Conservation (phyloP, 441 rosid species). For the Pelargonium fulgidum region DNA sequence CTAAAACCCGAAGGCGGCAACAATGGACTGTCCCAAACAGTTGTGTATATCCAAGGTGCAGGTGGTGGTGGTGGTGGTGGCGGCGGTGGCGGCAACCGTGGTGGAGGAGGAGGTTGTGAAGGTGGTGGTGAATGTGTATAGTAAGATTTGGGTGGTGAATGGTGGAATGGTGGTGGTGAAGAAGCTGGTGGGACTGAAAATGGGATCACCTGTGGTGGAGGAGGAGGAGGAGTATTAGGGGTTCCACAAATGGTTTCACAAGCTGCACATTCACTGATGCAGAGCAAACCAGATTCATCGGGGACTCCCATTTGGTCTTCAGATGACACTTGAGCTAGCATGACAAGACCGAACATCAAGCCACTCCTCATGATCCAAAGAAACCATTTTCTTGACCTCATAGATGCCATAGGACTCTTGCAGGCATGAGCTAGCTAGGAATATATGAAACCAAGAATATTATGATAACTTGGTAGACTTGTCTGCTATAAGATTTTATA, state of each 20-base stretch:
- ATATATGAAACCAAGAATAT: not conserved
- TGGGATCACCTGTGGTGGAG: not conserved
- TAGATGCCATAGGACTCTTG: not conserved
- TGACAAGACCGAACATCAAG: slow-evolving; percentile 6
- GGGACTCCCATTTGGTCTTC: slow-evolving; percentile 13
- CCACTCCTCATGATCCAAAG: slow-evolving; percentile 7
- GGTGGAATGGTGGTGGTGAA: slow-evolving; percentile 16
- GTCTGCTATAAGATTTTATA: no score
- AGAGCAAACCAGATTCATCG: slow-evolving; percentile 27
- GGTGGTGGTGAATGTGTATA: slow-evolving; percentile 18
- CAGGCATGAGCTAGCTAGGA: not conserved
- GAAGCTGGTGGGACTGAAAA: slow-evolving; percentile 15
- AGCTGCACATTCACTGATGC: slow-evolving; percentile 50
- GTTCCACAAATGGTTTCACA: slow-evolving; percentile 50
- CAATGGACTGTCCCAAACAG: slow-evolving; percentile 23
- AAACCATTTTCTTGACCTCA: slow-evolving; percentile 17
- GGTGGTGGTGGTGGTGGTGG: slow-evolving; percentile 4
- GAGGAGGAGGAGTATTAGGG: slow-evolving; percentile 28
- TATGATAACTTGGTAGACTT: no score
- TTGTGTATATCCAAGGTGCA: slow-evolving; percentile 26
- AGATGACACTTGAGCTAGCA: slow-evolving; percentile 23
- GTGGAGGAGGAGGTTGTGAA: slow-evolving; percentile 26
- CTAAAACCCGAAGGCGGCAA: slow-evolving; percentile 31
- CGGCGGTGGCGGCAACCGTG: slow-evolving; percentile 21
- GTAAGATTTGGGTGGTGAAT: slow-evolving; percentile 3